Base-by-base conservation (phyloP, 2,329 filamentous ascomycete species). In the Fusarium papillatum region DNA sequence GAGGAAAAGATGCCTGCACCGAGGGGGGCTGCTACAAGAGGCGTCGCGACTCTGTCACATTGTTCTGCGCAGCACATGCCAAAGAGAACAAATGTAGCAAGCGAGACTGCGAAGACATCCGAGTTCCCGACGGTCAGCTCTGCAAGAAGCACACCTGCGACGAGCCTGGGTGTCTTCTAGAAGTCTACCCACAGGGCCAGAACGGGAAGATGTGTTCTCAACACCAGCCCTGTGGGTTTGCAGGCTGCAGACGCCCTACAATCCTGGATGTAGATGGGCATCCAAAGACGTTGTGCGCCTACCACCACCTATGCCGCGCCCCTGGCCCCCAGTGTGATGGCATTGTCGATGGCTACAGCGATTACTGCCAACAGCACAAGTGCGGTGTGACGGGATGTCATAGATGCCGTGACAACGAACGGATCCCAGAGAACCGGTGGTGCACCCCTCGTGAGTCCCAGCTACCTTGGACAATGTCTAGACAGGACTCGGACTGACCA, bases 191-290 rank as follows among this genome's bases (percentile, higher is more conserved):
- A 17, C 0, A 8, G 2, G 63, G 53, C 7, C 36, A 26, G n/a
- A 57, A 60, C 24, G n/a, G 8, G 16, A 16, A 29, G 11, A 71
- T 17, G 34, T 77, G 75, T 24, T 29, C 16, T 7, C 29, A 26
- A 1, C 78, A 79, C 65, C 78, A 79, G 22, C 55, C 31, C 2
- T 79, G 78, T 36, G 55, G 59, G 8, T 66, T 66, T 2, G 31
- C 34, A 22, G 70, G 41, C 2, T 79, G 78, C n/a, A 64, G 39
- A 0, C 17, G 11, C 1, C 53, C 55, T 38, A 70, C 62, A 17
- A 36, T 2, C 6, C 14, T 70, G 7, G 46, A 39, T 7, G 2
- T 0, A 16, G 14, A 70, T 4, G 34, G n/a, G 1, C 24, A 22
- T 2, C 73, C 75, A 4, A 11, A 9, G 2, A 17, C 4, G 5